Conservation (phyloP, 306 rosid genomes). For the Vigna mungo region DNA sequence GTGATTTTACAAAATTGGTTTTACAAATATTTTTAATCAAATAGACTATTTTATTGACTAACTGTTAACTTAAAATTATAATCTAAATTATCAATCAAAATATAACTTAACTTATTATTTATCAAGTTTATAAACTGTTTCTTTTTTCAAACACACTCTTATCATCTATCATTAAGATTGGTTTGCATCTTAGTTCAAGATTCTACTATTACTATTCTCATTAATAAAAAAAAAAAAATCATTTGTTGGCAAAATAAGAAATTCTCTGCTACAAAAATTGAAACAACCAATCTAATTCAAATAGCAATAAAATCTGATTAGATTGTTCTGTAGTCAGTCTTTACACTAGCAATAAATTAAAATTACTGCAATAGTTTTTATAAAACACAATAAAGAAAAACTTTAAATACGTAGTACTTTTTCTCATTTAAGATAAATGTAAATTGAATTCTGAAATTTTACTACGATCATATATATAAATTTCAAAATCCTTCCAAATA, state of each 20-base stretch:
- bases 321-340: not conserved
- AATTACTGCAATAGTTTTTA: not conserved
- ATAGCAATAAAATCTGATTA: not conserved
- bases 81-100: no score
- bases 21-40: no score
- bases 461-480: not conserved
- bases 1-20: no score
- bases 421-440: not conserved
- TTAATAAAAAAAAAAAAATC: not conserved
- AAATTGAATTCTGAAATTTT: not conserved
- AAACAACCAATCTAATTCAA: not conserved
- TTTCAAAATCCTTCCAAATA: no score
- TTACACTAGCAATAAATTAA: not conserved
- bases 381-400: not conserved
- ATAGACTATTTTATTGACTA: no score
- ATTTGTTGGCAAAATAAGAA: not conserved
- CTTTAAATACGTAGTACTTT: not conserved
- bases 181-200: not conserved
- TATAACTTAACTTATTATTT: no score
- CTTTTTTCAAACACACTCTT: no score
- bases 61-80: no score
- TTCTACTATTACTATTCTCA: not conserved
- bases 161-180: not conserved
- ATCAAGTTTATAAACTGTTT: no score
- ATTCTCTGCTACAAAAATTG: not conserved